Percentiles rank a stretch among this genome's conserved stretches.
These are phyloP conservation scores for Gossypium trilobum DNA, from an alignment of 441 rosid genomes.

Conservation along the genomic window DNA sequence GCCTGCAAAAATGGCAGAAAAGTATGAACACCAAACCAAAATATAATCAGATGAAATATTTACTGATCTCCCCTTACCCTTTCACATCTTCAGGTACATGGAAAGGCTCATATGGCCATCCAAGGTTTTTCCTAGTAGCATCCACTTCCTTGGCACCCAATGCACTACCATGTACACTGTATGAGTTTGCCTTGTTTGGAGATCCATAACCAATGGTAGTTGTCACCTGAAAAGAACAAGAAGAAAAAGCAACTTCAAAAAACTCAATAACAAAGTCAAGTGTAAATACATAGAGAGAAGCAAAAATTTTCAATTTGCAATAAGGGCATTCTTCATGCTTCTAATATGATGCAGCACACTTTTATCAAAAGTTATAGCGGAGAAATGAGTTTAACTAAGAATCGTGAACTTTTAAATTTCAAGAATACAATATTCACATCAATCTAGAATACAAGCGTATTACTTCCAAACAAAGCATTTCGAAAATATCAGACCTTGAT, in stretches of 20 bases:
- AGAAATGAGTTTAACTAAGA: background rate
- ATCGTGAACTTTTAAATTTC: background rate
- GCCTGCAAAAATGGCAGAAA: slow-evolving; percentile 41
- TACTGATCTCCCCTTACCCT: slow-evolving; percentile 30
- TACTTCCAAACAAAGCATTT: slow-evolving; percentile 3
- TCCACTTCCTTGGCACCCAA: slow-evolving; percentile 84
- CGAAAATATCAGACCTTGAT: slow-evolving; percentile 50
- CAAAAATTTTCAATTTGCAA: background rate
- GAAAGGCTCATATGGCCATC: slow-evolving; percentile 75
- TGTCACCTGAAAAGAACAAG: slow-evolving; percentile 43
- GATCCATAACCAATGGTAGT: slow-evolving; percentile 86
- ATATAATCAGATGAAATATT: background rate
- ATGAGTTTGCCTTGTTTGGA: slow-evolving; percentile 75
- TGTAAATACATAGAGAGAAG: background rate
- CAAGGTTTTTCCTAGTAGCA: slow-evolving; percentile 81
- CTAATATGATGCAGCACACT: background rate
- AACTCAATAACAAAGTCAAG: background rate
- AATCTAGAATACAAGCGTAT: background rate
- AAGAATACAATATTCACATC: background rate
- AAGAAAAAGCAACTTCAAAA: background rate
- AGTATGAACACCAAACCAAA: slow-evolving; percentile 12
- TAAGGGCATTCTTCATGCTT: background rate
- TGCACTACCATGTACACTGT: slow-evolving; percentile 81
- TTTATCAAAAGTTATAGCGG: background rate
- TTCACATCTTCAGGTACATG: slow-evolving; percentile 79